Evolutionary conservation across 2,329 filamentous ascomycete species (phyloP).

Genomic region (Penicillium sp.): DNA sequence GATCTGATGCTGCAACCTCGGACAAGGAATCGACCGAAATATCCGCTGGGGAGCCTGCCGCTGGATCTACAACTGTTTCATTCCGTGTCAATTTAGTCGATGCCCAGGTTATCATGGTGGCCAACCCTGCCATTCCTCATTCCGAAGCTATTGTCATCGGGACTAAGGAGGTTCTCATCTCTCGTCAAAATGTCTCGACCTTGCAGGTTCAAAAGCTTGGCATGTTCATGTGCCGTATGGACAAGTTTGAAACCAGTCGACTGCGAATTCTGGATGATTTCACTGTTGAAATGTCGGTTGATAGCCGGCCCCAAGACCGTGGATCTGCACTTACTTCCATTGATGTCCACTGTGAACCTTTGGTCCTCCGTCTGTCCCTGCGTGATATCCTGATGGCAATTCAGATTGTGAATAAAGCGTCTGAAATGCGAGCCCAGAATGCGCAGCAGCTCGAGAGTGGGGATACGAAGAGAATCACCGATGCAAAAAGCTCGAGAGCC

Average conservation of each 20-base stretch:
- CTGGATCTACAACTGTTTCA: conserved; percentile 68
- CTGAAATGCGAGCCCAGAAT: conserved; percentile 69
- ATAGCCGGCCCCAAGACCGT: conserved; percentile 63
- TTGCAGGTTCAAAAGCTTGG: conserved; percentile 91
- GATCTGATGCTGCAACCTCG: conserved; percentile 31
- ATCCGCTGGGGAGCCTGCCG: conserved; percentile 33
- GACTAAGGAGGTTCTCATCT: conserved; percentile 88
- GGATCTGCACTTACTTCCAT: conserved; percentile 70
- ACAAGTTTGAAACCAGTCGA: conserved; percentile 86
- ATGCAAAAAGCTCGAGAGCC: conserved; percentile 44
- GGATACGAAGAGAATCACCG: conserved; percentile 53
- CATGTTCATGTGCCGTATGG: conserved; percentile 99
- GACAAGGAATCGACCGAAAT: conserved; percentile 24
- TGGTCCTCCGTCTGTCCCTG: conserved; percentile 85
- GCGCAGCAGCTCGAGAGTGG: conserved; percentile 52
- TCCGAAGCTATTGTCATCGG: conserved; percentile 95
- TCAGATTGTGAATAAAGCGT: conserved; percentile 87
- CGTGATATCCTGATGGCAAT: conserved; percentile 92
- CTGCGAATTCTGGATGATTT: conserved; percentile 96
- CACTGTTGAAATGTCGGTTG: conserved; percentile 84
- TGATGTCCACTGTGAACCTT: conserved; percentile 81
- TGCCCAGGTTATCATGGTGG: conserved; percentile 93
- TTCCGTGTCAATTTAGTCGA: conserved; percentile 94
- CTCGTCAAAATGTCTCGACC: conserved; percentile 89
- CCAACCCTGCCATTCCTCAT: conserved; percentile 83